Percentiles rank a stretch among this genome's conserved stretches.
phyloP scores from a whole-genome alignment of 2,329 filamentous ascomycete species.

The Exophiala calicioides region DNA sequence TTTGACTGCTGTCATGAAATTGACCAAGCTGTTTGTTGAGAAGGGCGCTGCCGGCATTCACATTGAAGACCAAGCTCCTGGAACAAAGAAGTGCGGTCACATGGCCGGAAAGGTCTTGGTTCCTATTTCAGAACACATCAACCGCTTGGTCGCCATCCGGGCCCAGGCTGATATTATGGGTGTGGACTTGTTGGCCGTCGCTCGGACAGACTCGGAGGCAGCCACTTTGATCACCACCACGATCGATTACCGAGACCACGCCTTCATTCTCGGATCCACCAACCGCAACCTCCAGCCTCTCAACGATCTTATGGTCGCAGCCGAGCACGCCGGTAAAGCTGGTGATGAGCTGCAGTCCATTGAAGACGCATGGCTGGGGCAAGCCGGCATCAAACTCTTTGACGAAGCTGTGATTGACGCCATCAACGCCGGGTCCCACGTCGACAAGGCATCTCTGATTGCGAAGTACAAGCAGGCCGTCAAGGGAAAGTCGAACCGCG shows the following conservation, averaged over 20 bases:
- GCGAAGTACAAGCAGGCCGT: constrained; percentile 65
- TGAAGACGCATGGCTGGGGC: constrained; percentile 81
- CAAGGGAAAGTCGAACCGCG: constrained; percentile 82
- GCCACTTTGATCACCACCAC: constrained; percentile 95
- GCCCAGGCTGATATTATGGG: constrained; percentile 99
- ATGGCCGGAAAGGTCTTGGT: constrained; percentile 99
- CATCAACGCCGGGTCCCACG: constrained; percentile 68
- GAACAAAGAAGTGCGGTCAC: constrained; percentile 99
- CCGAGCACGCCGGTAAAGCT: constrained; percentile 77
- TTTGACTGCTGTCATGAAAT: constrained; percentile 98
- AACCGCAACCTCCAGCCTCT: constrained; percentile 82
- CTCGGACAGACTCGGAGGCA: constrained; percentile 94
- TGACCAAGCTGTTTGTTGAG: constrained; percentile 96
- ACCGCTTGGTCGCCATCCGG: constrained; percentile 91
- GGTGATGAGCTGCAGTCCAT: constrained; percentile 83
- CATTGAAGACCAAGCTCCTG: constrained; percentile 97
- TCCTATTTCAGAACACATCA: constrained; percentile 96
- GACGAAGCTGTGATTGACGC: constrained; percentile 82
- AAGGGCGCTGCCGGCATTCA: constrained; percentile 96
- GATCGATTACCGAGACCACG: constrained; percentile 92
- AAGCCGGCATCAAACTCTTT: constrained; percentile 84
- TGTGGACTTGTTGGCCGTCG: constrained; percentile 85
- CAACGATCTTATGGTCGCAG: constrained; percentile 85
- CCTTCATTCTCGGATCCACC: constrained; percentile 86
- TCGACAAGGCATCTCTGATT: constrained; percentile 69